Evolutionary conservation across 164 flowering plant species (phyloP), one percentile per base, ranked within the genome.

Genomic region (Berberis thunbergii): DNA sequence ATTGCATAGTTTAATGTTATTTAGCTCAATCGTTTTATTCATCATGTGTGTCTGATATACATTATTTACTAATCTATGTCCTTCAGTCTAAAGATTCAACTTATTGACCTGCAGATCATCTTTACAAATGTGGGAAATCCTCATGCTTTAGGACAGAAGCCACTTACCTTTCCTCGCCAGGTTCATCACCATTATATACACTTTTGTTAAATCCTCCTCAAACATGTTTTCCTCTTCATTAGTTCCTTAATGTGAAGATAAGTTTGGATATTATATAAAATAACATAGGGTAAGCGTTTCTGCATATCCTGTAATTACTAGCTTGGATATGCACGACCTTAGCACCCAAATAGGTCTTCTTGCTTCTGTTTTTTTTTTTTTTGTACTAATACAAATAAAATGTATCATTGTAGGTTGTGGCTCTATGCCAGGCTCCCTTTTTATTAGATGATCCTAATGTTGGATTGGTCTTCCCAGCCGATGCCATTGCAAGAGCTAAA

Each of bases 41-140:
- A 26, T 26, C 26, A 26, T 26, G 26, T 26, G 26, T 26, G 26
- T 26, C 26, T 26, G 26, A 26, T 26, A 26, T 26, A 26, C 26
- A 26, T 26, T 26, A 13, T 11, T 11, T 48, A 60, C 43, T 57
- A 4, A 45, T 43, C 45, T 13, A n/a, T n/a, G 2, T 56, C 7
- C 3, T 69, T 52, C 11, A 7, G 12, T 50, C 42, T 65, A 7
- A 54, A 44, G 5, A 1, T 57, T 61, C 49, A 40, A 40, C 42
- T 72, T 64, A 41, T 65, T 26, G 26, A 26, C 26, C 40, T 60
- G 57, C 88, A 93, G 98, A 93, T 93, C 67, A 86, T 93, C 64
- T 93, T 93, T 78, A 93, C 97, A 54, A 93, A 93, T 79, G 98
- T 93, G 64, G 97, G 98, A 55, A 93, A 93, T 60, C 98, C 98